Conservation (phyloP, 1,284 basidiomycete species). For the Cryptococcus sp. region DNA sequence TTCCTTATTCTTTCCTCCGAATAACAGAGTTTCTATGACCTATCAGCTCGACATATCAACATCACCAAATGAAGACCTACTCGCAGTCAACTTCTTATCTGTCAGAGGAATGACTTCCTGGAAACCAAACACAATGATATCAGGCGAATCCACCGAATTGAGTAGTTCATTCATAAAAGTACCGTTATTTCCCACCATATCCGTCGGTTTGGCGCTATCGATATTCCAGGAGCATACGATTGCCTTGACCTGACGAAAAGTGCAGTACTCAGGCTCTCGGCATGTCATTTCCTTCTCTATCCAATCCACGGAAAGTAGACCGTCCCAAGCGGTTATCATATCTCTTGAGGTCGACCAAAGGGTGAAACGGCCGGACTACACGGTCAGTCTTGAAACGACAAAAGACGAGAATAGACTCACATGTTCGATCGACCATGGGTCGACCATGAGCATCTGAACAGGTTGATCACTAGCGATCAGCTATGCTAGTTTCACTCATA, state of each 20-base stretch:
- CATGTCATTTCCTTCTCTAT: conserved; percentile 71
- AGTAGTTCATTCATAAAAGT: conserved; percentile 70
- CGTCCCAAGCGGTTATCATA: conserved; percentile 84
- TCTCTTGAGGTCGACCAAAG: conserved; percentile 78
- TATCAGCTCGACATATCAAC: not conserved
- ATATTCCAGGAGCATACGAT: conserved; percentile 93
- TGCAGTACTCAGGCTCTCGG: conserved; percentile 70
- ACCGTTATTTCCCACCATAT: conserved; percentile 63
- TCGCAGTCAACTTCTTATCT: conserved; percentile 82
- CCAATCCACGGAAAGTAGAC: conserved; percentile 77
- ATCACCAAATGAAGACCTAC: conserved; percentile 34
- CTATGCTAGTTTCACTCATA: conserved; percentile 4
- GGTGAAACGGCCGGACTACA: conserved; percentile 54
- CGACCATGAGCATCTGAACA: conserved; percentile 65
- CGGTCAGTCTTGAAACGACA: not conserved
- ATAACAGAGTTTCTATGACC: conserved; percentile 63
- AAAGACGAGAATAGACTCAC: conserved; percentile 38
- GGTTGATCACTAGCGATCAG: conserved; percentile 58
- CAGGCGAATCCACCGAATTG: conserved; percentile 65
- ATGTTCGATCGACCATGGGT: conserved; percentile 66
- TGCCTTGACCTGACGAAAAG: conserved; percentile 68
- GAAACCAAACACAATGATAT: conserved; percentile 88
- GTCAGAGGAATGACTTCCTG: conserved; percentile 96
- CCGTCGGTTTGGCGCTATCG: conserved; percentile 76
- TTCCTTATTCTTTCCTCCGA: conserved; percentile 64